Conservation (phyloP, 352 stramenopile genomes). For the Hyaloperonospora brassicae region DNA sequence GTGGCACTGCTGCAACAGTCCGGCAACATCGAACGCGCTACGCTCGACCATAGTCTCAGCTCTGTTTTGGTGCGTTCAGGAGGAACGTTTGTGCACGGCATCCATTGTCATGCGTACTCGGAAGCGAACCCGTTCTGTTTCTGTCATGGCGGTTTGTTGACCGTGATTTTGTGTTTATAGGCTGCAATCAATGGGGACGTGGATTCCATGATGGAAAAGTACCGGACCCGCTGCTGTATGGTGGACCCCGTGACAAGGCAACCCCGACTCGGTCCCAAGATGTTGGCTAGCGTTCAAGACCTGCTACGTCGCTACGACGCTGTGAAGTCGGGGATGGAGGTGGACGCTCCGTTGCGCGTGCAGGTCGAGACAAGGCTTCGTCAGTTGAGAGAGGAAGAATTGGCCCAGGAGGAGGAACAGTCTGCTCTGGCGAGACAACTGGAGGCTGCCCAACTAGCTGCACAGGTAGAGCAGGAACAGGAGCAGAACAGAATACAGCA, state of each 20-base stretch:
- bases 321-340: slow-evolving; percentile 26
- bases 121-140: too few relatives aligned
- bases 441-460: slow-evolving; percentile 14
- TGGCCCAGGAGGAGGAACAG: slow-evolving; percentile 6
- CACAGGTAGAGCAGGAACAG: slow-evolving; percentile 13
- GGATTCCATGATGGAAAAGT: slow-evolving; percentile 38
- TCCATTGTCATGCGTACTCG: too few relatives aligned
- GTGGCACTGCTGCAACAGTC: slow-evolving; percentile 26
- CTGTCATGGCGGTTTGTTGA: too few relatives aligned
- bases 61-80: slow-evolving; percentile 27
- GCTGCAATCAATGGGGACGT: slow-evolving; percentile 27
- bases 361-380: slow-evolving; percentile 18
- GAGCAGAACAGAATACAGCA: slow-evolving; percentile 17
- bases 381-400: slow-evolving; percentile 11
- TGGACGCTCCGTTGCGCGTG: slow-evolving; percentile 21
- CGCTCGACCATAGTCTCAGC: slow-evolving; percentile 16
- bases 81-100: not conserved
- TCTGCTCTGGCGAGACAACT: slow-evolving; percentile 6
- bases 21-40: not conserved
- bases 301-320: slow-evolving; percentile 47
- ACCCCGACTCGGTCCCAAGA: slow-evolving; percentile 70
- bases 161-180: slow-evolving; percentile 3
- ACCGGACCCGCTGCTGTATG: slow-evolving; percentile 40
- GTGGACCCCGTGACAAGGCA: slow-evolving; percentile 66
- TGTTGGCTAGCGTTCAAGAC: slow-evolving; percentile 51